Conservation (phyloP, 2,329 filamentous ascomycete genomes). For the Ophiostoma fasciatum region DNA sequence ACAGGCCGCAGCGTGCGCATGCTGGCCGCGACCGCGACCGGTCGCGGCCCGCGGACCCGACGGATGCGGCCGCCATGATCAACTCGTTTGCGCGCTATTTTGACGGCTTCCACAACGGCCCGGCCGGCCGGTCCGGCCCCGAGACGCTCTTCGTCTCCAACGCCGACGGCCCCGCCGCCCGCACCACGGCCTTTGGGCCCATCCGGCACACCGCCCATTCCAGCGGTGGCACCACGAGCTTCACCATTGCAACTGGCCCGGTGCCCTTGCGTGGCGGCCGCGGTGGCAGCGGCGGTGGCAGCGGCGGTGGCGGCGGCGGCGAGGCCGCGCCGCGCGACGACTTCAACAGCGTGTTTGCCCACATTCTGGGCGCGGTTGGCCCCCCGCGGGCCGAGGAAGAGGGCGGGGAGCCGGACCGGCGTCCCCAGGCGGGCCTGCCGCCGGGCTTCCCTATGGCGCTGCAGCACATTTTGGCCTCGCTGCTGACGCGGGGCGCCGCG, state of each 20-base stretch:
- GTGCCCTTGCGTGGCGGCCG: too few relatives aligned
- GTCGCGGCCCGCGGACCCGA: constrained; percentile 10
- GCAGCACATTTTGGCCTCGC: constrained; percentile 34
- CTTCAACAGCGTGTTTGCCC: constrained; percentile 34
- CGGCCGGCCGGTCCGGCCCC: constrained; percentile 6
- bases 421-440: constrained; percentile 10
- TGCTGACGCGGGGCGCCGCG: constrained; percentile 38
- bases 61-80: constrained; percentile 22
- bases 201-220: neutral
- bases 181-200: too few relatives aligned
- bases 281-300: constrained; percentile 8
- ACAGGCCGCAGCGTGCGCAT: too few relatives aligned
- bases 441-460: constrained; percentile 26
- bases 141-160: constrained; percentile 7
- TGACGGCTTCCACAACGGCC: constrained; percentile 19
- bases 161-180: neutral
- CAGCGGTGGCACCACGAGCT: constrained; percentile 24
- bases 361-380: constrained; percentile 24
- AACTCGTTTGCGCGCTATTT: constrained; percentile 27
- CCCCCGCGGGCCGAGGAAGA: constrained; percentile 14
- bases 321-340: too few relatives aligned
- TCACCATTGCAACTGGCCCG: constrained; percentile 32
- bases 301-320: too few relatives aligned
- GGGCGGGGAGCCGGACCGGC: constrained; percentile 10
- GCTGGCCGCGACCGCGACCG: neutral